Evolutionary conservation across 2,329 filamentous ascomycete species (phyloP).

Genomic region (Cladophialophora chaetospira): DNA sequence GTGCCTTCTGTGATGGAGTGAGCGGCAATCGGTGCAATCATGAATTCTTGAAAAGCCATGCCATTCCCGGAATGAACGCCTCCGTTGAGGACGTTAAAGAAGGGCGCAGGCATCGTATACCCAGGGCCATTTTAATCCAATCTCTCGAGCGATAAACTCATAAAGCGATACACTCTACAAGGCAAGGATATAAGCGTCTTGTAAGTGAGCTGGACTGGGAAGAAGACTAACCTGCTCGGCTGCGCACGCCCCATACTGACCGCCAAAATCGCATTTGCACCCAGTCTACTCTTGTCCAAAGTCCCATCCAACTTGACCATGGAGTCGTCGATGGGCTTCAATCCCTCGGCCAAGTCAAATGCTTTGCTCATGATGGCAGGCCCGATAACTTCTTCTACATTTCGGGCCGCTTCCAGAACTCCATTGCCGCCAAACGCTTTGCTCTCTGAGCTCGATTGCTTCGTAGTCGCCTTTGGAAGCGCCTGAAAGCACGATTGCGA

Average conservation of each 20-base stretch:
- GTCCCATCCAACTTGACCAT: slow-evolving; percentile 65
- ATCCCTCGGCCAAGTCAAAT: slow-evolving; percentile 56
- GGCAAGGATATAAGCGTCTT: background rate
- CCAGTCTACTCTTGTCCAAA: slow-evolving; percentile 82
- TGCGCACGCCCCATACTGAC: slow-evolving; percentile 71
- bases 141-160: slow-evolving; percentile 55
- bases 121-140: slow-evolving; percentile 54
- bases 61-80: slow-evolving; percentile 42
- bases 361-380: slow-evolving; percentile 57
- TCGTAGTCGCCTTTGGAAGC: slow-evolving; percentile 41
- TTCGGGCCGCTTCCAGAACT: slow-evolving; percentile 58
- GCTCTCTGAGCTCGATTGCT: slow-evolving; percentile 48
- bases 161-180: slow-evolving; percentile 55
- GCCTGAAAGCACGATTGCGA: slow-evolving; percentile 40
- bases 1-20: slow-evolving; percentile 33
- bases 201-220: background rate
- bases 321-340: slow-evolving; percentile 56
- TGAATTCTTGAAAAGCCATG: slow-evolving; percentile 54
- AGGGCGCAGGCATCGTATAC: slow-evolving; percentile 59
- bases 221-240: slow-evolving; percentile 48
- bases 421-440: slow-evolving; percentile 57
- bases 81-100: slow-evolving; percentile 62
- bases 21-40: slow-evolving; percentile 49
- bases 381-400: slow-evolving; percentile 58
- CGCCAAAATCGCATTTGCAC: slow-evolving; percentile 86